Percentiles rank a stretch among this genome's conserved stretches.
These are phyloP conservation scores for Globisporangium recalcitrans DNA, from an alignment of 352 stramenopile species.

Conservation along the genomic window DNA sequence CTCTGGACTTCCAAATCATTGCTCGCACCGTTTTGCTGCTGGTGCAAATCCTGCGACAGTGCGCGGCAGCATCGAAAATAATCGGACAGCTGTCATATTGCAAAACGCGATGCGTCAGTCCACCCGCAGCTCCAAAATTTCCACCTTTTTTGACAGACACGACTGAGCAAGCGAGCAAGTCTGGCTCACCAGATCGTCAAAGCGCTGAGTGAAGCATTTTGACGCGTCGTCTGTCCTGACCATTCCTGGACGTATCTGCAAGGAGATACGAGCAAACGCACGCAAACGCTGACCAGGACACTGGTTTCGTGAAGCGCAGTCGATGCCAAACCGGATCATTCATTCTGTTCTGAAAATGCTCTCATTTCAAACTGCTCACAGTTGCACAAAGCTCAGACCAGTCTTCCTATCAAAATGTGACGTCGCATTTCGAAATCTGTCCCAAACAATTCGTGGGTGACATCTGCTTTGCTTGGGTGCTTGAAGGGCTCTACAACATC, in stretches of 20 bases:
- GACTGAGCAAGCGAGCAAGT: neutral
- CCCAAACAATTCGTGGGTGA: constrained; percentile 1
- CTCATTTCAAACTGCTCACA: neutral
- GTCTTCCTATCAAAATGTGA: no score
- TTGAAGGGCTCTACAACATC: neutral
- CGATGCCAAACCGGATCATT: no score
- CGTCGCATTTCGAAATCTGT: neutral
- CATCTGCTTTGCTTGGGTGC: neutral
- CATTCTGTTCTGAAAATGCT: no score
- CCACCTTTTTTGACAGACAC: neutral
- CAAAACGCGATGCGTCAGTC: neutral
- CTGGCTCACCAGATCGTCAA: no score
- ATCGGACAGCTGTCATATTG: neutral
- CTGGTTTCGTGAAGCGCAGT: no score
- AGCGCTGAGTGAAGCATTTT: no score
- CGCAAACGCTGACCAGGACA: no score
- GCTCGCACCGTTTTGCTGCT: neutral
- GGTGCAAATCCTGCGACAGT: neutral
- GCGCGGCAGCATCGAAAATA: neutral
- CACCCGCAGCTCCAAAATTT: neutral
- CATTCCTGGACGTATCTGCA: no score
- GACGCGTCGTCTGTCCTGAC: neutral
- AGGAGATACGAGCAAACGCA: no score
- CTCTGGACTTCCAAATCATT: neutral
- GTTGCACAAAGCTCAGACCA: neutral